Evolutionary conservation across 495 filamentous ascomycete genomes (phyloP), one percentile per base, ranked within the genome.

Genomic region (Tuber melanosporum): DNA sequence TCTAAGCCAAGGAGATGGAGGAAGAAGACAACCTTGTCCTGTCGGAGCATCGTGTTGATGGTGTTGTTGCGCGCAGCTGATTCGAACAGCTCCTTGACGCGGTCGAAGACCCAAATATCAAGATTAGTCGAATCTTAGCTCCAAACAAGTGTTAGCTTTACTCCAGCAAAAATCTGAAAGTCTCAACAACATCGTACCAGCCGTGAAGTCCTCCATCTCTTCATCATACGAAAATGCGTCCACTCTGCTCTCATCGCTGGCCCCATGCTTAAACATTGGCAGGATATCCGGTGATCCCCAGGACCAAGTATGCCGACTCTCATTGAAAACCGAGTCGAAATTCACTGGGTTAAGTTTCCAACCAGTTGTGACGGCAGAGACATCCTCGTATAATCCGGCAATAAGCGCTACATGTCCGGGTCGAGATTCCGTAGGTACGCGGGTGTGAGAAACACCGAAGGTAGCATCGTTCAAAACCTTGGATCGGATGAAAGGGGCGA

Each of bases 341-440:
- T 98, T 93, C 78, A 99, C 96, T 0, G 96, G 95, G 83, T 99
- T 99, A 81, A 98, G 85, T 85, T 98, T 98, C 96, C 96, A 99
- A 20, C 96, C 96, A 14, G 96, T 99, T 46, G 92, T 97, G 32
- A 99, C 96, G 4, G 96, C 91, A 66, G 95, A 98, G 9, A 99
- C 96, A 87, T 99, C 96, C 84, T 99, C 96, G 83, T 99, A 99
- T 71, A 99, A 86, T 22, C 96, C 96, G 32, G 96, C 96, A 82
- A 99, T 99, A 71, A 99, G 88, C 32, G 96, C 96, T 78, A 99
- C 96, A 88, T 99, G 96, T 45, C 96, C 96, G 0, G 96, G 96
- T 46, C 96, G 89, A 22, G 96, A 99, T 85, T 99, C 96, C 70
- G 96, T 99, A 17, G 96, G 96, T 5, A 99, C 94, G 71, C 96